Conservation (phyloP, 2,329 filamentous ascomycete species). For the Neophaeococcomyces aloes region DNA sequence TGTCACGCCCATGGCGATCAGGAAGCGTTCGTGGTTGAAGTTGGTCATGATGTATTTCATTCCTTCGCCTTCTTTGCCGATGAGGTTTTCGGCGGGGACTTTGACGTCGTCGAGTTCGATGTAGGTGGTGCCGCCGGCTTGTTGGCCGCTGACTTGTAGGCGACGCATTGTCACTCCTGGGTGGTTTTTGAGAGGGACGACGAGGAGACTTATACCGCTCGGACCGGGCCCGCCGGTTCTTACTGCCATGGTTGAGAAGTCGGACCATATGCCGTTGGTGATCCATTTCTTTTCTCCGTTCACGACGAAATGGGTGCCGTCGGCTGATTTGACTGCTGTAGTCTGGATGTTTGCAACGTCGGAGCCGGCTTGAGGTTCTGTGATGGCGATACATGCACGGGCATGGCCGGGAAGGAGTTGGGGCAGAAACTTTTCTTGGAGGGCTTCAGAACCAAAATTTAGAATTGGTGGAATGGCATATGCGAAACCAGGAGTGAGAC, state of each 20-base stretch:
- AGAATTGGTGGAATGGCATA: conserved; percentile 63
- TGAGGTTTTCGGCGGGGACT: conserved; percentile 59
- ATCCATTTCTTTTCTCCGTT: conserved; percentile 78
- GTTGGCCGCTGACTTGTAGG: conserved; percentile 56
- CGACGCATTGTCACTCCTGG: conserved; percentile 58
- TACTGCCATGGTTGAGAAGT: conserved; percentile 61
- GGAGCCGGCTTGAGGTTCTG: conserved; percentile 62
- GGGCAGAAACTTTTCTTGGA: conserved; percentile 58
- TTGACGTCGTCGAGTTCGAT: conserved; percentile 67
- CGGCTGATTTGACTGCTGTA: conserved; percentile 50
- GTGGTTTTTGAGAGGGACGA: conserved; percentile 57
- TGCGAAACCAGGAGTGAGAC: conserved; percentile 57
- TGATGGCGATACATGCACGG: conserved; percentile 65
- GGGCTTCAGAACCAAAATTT: conserved; percentile 52
- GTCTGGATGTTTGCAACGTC: conserved; percentile 66
- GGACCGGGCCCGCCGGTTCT: conserved; percentile 58
- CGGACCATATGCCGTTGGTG: conserved; percentile 61
- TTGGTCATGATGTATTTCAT: conserved; percentile 70
- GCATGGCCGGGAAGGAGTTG: conserved; percentile 57
- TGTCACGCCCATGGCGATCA: conserved; percentile 54
- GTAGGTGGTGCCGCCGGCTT: conserved; percentile 59
- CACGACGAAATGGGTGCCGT: conserved; percentile 58
- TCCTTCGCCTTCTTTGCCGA: conserved; percentile 58
- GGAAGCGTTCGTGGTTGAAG: conserved; percentile 68
- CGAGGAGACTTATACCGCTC: conserved; percentile 53